Percentiles rank a stretch among this genome's conserved stretches.
Evolutionary conservation across 805 yeast species (phyloP).

Genomic region (Myxozyma mucilagina): DNA sequence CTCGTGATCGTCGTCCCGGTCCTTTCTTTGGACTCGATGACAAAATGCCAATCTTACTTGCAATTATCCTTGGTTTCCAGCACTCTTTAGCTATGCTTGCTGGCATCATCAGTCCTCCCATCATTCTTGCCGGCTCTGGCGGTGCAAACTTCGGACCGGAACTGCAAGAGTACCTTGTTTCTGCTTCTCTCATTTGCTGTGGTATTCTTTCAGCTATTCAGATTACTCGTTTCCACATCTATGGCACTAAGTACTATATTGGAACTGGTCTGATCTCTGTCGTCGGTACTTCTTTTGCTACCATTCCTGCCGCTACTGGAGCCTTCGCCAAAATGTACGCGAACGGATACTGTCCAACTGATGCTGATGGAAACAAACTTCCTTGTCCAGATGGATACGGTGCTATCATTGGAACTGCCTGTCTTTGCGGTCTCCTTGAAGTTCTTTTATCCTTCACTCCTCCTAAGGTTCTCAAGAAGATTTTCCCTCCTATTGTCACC

Average conservation of each 20-base stretch:
- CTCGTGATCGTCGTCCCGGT: constrained; percentile 50
- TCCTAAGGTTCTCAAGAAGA: constrained; percentile 61
- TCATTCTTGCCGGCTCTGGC: constrained; percentile 66
- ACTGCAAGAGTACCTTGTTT: constrained; percentile 62
- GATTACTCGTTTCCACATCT: constrained; percentile 77
- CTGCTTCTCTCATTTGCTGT: constrained; percentile 69
- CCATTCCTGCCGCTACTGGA: constrained; percentile 73
- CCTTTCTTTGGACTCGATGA: constrained; percentile 83
- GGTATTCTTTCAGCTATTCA: constrained; percentile 72
- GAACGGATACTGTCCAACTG: constrained; percentile 65
- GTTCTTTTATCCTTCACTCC: constrained; percentile 75
- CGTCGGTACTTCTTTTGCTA: constrained; percentile 88
- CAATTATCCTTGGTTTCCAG: constrained; percentile 78
- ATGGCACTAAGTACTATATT: constrained; percentile 67
- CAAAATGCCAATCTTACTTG: constrained; percentile 78
- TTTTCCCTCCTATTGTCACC: constrained; percentile 88
- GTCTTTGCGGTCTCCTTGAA: constrained; percentile 73
- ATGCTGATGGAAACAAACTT: constrained; percentile 61
- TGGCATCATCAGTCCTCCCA: constrained; percentile 83
- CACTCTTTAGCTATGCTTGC: constrained; percentile 90
- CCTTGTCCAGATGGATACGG: constrained; percentile 94
- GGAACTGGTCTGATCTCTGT: constrained; percentile 91
- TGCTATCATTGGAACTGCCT: constrained; percentile 77
- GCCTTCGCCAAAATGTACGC: constrained; percentile 80
- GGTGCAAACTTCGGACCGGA: constrained; percentile 49